Evolutionary conservation across 495 filamentous ascomycete genomes (phyloP), one percentile per base, ranked within the genome.

Genomic region (Hyaloscypha hepaticicola): DNA sequence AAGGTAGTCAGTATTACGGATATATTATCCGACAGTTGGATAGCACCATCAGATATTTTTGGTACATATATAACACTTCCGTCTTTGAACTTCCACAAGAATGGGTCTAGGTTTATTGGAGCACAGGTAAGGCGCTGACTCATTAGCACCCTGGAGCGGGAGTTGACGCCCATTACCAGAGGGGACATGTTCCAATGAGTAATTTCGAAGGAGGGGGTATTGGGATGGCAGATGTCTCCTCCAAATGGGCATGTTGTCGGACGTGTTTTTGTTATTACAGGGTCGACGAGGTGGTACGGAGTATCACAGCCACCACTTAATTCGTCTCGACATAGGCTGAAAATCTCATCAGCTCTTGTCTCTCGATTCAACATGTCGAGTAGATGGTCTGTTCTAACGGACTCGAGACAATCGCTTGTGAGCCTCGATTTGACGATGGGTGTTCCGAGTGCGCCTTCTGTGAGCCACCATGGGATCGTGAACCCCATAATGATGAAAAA

Each of bases 181-280:
- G 51, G 22, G n/a, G 51, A 22, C 5, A 55, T 55, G 51, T 55
- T 55, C 51, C 51, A 55, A 55, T 55, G 51, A 26, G 51, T 55
- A 12, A 55, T 55, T 55, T 55, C 51, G 19, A 55, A 55, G 14
- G 51, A 14, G n/a, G 14, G 19, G 2, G 24, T 26, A 22, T 55
- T 12, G 22, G 11, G 11, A 24, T 3, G 51, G 27, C 51, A 55
- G 27, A 55, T 55, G 5, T 25, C 19, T 22, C 22, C 22, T 26
- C 11, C 11, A 26, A 55, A 55, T 3, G 51, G 51, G 27, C 51
- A 55, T 14, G 51, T 26, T 26, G 11, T 26, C 11, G 22, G 11
- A 5, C 51, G 51, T 26, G 19, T 55, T 22, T 55, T 21, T 14
- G 51, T 55, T 24, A 55, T 55, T 5, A 26, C 11, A 22, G 51